These are phyloP conservation scores for Globomyces sp. DNA, from an alignment of 371 early-diverging fungal species.

Conservation along the genomic window DNA sequence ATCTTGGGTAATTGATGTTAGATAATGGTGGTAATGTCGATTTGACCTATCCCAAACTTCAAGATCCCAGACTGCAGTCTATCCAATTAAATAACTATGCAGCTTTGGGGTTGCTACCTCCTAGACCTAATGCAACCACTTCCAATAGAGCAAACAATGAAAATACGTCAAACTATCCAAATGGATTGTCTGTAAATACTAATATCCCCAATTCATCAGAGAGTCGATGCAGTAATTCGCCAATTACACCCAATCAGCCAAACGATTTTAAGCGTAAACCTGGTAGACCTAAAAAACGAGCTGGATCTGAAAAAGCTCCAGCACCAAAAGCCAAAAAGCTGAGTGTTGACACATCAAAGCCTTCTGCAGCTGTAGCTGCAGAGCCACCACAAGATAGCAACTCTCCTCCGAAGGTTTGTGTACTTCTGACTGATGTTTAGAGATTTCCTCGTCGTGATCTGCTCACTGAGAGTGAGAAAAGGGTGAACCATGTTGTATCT, in stretches of 20 bases:
- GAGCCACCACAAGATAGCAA: no score
- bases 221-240: no score
- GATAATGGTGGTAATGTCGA: neutral
- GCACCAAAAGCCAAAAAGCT: slow-evolving; percentile 4
- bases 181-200: slow-evolving; percentile 1
- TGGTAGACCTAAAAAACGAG: slow-evolving; percentile 7
- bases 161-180: neutral
- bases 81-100: slow-evolving; percentile 14
- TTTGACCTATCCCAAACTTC: slow-evolving; percentile 2
- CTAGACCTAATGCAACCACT: slow-evolving; percentile 9
- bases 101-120: neutral
- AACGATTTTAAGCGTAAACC: neutral
- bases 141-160: slow-evolving; percentile 9
- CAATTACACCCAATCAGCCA: no score
- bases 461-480: slow-evolving; percentile 88
- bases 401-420: no score
- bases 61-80: slow-evolving; percentile 5
- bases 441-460: slow-evolving; percentile 42
- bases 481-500: slow-evolving; percentile 91
- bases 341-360: no score
- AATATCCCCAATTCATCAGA: neutral
- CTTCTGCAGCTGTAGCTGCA: no score
- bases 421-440: neutral
- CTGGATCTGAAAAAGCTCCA: neutral
- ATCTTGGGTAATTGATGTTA: neutral